A percentile compares a stretch with the other conserved stretches of the same genome.
Evolutionary conservation across 176 grass and related monocot species (phyloP).

Genomic region (Musa itinerans): DNA sequence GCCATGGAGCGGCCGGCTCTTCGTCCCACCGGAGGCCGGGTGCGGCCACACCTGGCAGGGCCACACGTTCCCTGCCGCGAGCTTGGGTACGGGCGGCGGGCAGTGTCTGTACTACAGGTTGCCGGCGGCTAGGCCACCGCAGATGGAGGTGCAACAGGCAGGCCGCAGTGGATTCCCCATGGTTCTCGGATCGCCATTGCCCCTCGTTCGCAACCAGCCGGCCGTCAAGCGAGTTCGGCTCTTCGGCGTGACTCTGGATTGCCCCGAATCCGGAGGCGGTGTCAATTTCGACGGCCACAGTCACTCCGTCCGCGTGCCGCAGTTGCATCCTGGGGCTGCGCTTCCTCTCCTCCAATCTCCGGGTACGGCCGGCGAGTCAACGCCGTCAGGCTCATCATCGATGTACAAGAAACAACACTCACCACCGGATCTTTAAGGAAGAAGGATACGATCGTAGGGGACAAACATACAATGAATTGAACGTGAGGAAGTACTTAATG

Average conservation of each 20-base stretch:
- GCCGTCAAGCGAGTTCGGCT: constrained; percentile 51
- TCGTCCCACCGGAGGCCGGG: constrained; percentile 13
- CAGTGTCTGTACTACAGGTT: neutral
- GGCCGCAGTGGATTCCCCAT: constrained; percentile 17
- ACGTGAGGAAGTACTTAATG: neutral
- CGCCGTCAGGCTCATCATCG: constrained; percentile 23
- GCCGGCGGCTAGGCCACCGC: constrained; percentile 15
- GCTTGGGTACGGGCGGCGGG: neutral
- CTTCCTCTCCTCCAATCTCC: constrained; percentile 6
- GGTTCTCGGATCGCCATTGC: constrained; percentile 51
- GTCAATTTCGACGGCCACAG: neutral
- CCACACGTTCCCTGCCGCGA: neutral
- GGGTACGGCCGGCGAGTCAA: neutral
- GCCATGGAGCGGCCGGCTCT: constrained; percentile 17
- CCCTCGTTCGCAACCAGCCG: constrained; percentile 21
- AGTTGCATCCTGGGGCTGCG: neutral
- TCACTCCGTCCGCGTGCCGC: no score
- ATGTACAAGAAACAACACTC: constrained; percentile 42
- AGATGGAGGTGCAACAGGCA: constrained; percentile 28
- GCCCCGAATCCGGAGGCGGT: constrained; percentile 12
- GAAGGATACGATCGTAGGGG: neutral
- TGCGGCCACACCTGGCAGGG: constrained; percentile 16
- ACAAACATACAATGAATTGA: constrained; percentile 6
- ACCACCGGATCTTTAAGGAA: constrained; percentile 64
- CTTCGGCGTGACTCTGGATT: constrained; percentile 79